Evolutionary conservation across 208 protist species (phyloP).

Genomic region (Acanthamoeba healyi): DNA sequence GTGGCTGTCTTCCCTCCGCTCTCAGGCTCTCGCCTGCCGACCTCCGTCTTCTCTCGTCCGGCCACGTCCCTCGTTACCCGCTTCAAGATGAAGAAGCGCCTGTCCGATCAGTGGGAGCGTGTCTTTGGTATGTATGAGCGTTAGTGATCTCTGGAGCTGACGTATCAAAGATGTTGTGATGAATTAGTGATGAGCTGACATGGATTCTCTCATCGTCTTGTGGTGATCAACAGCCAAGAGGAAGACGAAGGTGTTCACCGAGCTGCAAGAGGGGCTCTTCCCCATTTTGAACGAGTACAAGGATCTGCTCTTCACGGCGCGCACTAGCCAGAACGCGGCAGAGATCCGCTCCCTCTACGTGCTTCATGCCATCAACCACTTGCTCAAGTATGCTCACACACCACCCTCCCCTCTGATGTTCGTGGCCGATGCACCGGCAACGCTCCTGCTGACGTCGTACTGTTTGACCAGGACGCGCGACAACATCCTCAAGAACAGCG

Average conservation of each 20-base stretch:
- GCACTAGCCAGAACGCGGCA: neutral
- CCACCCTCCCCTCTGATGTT: no score
- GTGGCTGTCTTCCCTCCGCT: neutral
- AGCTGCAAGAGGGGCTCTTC: constrained; percentile 52
- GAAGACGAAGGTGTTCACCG: neutral
- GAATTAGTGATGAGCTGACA: no score
- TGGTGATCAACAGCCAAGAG: neutral
- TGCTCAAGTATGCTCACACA: constrained; percentile 31
- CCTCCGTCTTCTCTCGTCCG: neutral
- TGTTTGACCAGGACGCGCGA: constrained; percentile 46
- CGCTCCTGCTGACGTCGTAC: no score
- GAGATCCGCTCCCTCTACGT: constrained; percentile 30
- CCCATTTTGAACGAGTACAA: constrained; percentile 57
- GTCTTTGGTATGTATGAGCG: constrained; percentile 35
- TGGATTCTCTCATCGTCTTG: no score
- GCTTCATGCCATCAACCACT: constrained; percentile 66
- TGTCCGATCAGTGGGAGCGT: constrained; percentile 15
- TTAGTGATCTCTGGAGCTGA: no score
- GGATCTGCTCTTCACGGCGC: constrained; percentile 19
- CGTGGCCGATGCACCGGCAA: no score
- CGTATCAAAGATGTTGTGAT: neutral
- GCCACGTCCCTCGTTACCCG: constrained; percentile 18
- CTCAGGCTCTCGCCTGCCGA: neutral
- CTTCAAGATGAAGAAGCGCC: constrained; percentile 42
- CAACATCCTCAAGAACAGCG: constrained; percentile 18